phyloP scores from a whole-genome alignment of 2,329 filamentous ascomycete genomes.

The Nothophaeocryptopus gaeumannii region DNA sequence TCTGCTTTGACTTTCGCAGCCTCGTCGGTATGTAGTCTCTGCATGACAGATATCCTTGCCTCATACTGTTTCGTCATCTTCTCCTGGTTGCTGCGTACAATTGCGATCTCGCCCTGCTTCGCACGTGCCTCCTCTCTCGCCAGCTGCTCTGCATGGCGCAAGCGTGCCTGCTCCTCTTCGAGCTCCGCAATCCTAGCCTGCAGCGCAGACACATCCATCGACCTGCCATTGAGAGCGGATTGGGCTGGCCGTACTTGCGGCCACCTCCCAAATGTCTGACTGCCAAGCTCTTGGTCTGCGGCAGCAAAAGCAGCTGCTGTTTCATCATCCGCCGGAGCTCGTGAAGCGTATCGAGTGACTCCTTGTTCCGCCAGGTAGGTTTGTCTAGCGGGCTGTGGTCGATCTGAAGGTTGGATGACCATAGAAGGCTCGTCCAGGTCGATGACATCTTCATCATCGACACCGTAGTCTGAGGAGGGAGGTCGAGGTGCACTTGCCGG shows the following conservation, averaged over 20 bases:
- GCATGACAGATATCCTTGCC: slow-evolving; percentile 59
- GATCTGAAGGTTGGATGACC: slow-evolving; percentile 27
- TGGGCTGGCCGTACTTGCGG: slow-evolving; percentile 15
- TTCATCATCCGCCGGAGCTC: slow-evolving; percentile 23
- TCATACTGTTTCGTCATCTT: slow-evolving; percentile 62
- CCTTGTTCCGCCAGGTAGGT: slow-evolving; percentile 4
- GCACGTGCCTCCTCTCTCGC: slow-evolving; percentile 53
- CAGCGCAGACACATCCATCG: slow-evolving; percentile 33
- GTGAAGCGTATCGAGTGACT: no score
- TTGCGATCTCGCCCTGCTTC: slow-evolving; percentile 69
- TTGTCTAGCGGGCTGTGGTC: slow-evolving; percentile 7
- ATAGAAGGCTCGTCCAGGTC: slow-evolving; percentile 43
- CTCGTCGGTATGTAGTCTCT: slow-evolving; percentile 63
- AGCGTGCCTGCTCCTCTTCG: slow-evolving; percentile 42
- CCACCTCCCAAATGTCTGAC: slow-evolving; percentile 25
- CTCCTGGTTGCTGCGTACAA: slow-evolving; percentile 68
- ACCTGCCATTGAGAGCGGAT: slow-evolving; percentile 4
- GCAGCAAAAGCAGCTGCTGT: slow-evolving; percentile 34
- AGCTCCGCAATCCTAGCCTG: slow-evolving; percentile 46
- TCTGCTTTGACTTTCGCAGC: slow-evolving; percentile 61
- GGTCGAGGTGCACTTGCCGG: slow-evolving; percentile 26
- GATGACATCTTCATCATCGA: slow-evolving; percentile 46
- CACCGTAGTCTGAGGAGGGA: slow-evolving; percentile 44
- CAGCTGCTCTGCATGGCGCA: slow-evolving; percentile 42
- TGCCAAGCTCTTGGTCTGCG: slow-evolving; percentile 34